A percentile compares a stretch with the other conserved stretches of the same genome.
Evolutionary conservation across 768 basidiomycete species (phyloP).

Genomic region (Tricholoma flavovirens): DNA sequence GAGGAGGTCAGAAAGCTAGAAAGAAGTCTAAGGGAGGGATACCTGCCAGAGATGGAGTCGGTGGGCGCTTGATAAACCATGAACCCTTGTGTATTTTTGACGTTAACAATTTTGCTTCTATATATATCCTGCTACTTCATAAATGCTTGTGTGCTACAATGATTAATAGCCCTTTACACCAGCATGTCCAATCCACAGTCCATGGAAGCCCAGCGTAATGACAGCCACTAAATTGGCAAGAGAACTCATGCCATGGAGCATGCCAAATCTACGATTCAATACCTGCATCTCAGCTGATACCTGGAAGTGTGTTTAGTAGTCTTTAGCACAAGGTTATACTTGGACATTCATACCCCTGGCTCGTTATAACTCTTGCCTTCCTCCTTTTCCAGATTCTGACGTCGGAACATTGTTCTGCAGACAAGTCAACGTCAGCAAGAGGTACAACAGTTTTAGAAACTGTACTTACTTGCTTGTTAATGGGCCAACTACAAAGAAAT

Average conservation of each 20-base stretch:
- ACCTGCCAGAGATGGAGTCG: conserved; percentile 70
- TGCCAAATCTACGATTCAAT: conserved; percentile 59
- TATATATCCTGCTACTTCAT: conserved; percentile 2
- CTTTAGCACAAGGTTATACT: neutral
- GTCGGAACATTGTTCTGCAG: conserved; percentile 65
- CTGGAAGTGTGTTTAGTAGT: conserved; percentile 25
- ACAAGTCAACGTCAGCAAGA: neutral
- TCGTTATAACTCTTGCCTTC: conserved; percentile 67
- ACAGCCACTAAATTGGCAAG: conserved; percentile 59
- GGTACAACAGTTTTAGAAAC: neutral
- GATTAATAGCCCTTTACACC: conserved; percentile 39
- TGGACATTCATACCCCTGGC: conserved; percentile 40
- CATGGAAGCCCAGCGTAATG: conserved; percentile 59
- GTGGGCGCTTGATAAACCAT: conserved; percentile 55
- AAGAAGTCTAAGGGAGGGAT: conserved; percentile 78
- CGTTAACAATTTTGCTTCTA: conserved; percentile 12
- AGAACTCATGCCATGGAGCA: conserved; percentile 65
- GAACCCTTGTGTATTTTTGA: conserved; percentile 27
- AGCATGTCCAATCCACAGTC: conserved; percentile 60
- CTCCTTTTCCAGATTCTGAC: conserved; percentile 68
- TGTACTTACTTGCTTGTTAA: conserved; percentile 56
- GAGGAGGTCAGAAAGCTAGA: conserved; percentile 85
- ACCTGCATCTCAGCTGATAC: conserved; percentile 65
- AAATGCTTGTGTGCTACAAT: conserved; percentile 9
- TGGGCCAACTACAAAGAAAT: conserved; percentile 69